Base-by-base conservation (phyloP, 768 basidiomycete species). In the Erythrobasidium yunnanense region DNA sequence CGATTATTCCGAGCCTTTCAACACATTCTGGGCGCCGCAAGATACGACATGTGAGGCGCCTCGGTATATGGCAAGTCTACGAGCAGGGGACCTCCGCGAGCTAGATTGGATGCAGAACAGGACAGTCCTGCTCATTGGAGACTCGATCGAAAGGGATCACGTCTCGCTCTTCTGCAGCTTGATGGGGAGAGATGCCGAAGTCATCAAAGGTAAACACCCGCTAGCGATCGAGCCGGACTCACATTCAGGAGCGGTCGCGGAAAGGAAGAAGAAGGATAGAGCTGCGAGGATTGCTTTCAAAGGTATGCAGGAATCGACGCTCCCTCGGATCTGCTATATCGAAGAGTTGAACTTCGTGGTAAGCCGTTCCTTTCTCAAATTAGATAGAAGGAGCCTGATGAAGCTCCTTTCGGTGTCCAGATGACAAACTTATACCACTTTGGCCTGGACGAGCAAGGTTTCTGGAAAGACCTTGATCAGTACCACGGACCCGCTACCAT, bases 131-230 rank as follows among this genome's bases (percentile, higher is more conserved):
- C 32, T 71, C n/a, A 68, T 73, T 52, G 72, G 72, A 29, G 72
- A 73, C 52, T 66, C 66, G 23, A 70, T 73, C 55, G 71, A 71
- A 58, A 65, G 72, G 22, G 72, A 73, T 55, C 72, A 71, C 66
- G 71, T 73, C 51, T 70, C 71, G 55, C 68, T 72, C 67, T 72
- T 73, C 54, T 73, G 72, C 68, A 55, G 60, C n/a, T 62, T 73
- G 25, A 47, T 73, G 52, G 72, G 72, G n/a, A 63, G 65, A 35
- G 72, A 73, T 46, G 53, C 51, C 20, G 71, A 73, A 63, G 66
- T 72, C 8, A 38, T 73, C 4, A 65, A 68, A 29, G 60, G 38
- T n/a, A 35, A 65, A 30, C 34, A 52, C 23, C 25, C 27, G 30
- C 27, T 50, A 7, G 47, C 45, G 49, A 23, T 25, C 46, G 69